These are phyloP conservation scores for Geotrichum ghanense DNA, from an alignment of 805 yeast genomes.

Conservation along the genomic window DNA sequence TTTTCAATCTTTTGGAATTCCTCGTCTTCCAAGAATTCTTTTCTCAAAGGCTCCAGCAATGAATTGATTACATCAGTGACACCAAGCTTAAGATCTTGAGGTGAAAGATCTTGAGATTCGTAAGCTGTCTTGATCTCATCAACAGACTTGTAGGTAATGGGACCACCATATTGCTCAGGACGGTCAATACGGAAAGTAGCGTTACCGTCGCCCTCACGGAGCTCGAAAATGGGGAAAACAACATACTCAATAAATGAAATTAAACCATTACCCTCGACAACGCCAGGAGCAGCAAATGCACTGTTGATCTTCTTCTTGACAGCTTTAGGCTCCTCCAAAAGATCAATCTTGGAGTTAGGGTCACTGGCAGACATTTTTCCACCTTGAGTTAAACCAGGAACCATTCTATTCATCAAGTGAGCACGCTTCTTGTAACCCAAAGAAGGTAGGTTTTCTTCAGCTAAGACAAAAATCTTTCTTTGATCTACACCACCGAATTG, in stretches of 20 bases:
- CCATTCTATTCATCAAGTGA: conserved; percentile 98
- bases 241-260: conserved; percentile 79
- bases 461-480: conserved; percentile 92
- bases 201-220: conserved; percentile 39
- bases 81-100: conserved; percentile 90
- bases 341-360: conserved; percentile 93
- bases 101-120: conserved; percentile 64
- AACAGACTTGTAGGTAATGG: conserved; percentile 57
- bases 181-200: conserved; percentile 70
- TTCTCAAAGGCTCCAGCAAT: conserved; percentile 75
- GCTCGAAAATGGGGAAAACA: conserved; percentile 72
- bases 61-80: conserved; percentile 75
- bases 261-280: conserved; percentile 81
- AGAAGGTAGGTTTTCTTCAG: conserved; percentile 82
- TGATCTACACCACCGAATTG: conserved; percentile 99
- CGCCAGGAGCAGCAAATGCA: conserved; percentile 95
- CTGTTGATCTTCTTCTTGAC: conserved; percentile 84
- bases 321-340: conserved; percentile 76
- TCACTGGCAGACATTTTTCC: conserved; percentile 98
- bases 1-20: conserved; percentile 67
- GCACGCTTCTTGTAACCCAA: conserved; percentile 96
- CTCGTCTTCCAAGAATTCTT: conserved; percentile 44
- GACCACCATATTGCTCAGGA: conserved; percentile 97
- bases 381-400: conserved; percentile 93
- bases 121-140: conserved; percentile 63